Base-by-base conservation (phyloP, 176 grass and related monocot species). In the Secale cereale region DNA sequence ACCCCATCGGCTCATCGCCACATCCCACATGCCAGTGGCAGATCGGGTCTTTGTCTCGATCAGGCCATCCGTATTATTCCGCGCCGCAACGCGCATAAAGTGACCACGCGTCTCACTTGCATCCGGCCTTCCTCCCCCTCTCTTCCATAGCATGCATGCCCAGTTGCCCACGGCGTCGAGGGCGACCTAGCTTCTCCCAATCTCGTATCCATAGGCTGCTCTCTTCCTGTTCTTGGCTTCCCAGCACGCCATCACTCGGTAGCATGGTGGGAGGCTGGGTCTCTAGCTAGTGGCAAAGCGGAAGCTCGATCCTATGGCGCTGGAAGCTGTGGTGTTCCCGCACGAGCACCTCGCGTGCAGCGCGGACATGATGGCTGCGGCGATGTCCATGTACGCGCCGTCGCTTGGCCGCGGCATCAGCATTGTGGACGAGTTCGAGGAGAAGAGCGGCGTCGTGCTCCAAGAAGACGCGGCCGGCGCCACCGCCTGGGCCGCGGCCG, bases 291-390 rank as follows among this genome's bases (percentile, higher is more conserved):
- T 43, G 33, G 50, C 20, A 8, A 14, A 32, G 29, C 9, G 36
- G n/a, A 48, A 15, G 83, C 12, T 83, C 56, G 40, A 22, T 5
- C 17, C 14, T 1, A 36, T 90, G 75, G 80, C 80, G 80, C 67
- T 87, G 0, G 80, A 90, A 60, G 89, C 85, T 1, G 89, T 90
- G 80, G 85, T 87, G 75, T 90, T 90, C 59, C 76, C 89, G 1
- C 37, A 29, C 2, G 75, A 83, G 59, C 85, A 69, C 56, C 76
- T 83, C 35, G 36, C 59, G 76, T 84, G 59, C 59, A 29, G 48
- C 12, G 25, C 17, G 40, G 70, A 74, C 77, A 81, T 36, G 81
- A 25, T 15, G 43, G 70, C 17, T 30, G 41, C 64, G 78, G 30
- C 57, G 74, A 41, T 76, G 64, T 33, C 41, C 30, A 65, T 76